Base-by-base conservation (phyloP, 2,329 filamentous ascomycete species). In the Xylaria sp. region DNA sequence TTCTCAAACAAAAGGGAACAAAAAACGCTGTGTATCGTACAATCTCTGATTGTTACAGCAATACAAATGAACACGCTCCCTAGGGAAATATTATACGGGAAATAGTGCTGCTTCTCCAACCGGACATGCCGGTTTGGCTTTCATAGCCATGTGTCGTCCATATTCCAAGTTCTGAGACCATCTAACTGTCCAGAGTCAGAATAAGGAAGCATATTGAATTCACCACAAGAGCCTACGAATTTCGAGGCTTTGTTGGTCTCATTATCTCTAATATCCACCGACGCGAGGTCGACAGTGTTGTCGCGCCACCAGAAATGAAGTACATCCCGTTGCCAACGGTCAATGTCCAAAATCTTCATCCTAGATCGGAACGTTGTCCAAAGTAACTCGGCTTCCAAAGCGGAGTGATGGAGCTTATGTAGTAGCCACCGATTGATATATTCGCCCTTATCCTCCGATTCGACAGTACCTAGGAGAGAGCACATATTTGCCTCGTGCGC, bases 341-440 rank as follows among this genome's bases (percentile, higher is more conserved):
- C 69, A 7, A 75, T 47, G 62, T 81, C 78, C 9, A 75, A 71
- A 17, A 82, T 76, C 20, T 72, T 73, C 17, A 81, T 69, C 5
- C 45, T 66, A 5, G 68, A 62, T 13, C 75, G 71, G 57, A 80
- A 82, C 5, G 78, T 75, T 10, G 76, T 72, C 66, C 82, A 81
- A 7, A 87, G 77, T 2, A 83, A 72, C 62, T 81, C 76, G 1
- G 77, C 83, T 66, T 84, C 81, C 62, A 86, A 72, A 0, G 83
- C 77, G 2, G 82, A 84, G 15, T 78, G 76, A 39, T 84, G 81
- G 45, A 87, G 77, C 47, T 82, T 81, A 54, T 87, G 83, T 13
- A 87, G 78, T 2, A 87, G 75, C 85, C 86, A 87, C 45, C 83
- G 79, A 69, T 83, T 83, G 71, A 87, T 80, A 63, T 80, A 85